These are phyloP conservation scores for Trichoderma koningiopsis DNA, from an alignment of 2,329 filamentous ascomycete species.

Conservation along the genomic window DNA sequence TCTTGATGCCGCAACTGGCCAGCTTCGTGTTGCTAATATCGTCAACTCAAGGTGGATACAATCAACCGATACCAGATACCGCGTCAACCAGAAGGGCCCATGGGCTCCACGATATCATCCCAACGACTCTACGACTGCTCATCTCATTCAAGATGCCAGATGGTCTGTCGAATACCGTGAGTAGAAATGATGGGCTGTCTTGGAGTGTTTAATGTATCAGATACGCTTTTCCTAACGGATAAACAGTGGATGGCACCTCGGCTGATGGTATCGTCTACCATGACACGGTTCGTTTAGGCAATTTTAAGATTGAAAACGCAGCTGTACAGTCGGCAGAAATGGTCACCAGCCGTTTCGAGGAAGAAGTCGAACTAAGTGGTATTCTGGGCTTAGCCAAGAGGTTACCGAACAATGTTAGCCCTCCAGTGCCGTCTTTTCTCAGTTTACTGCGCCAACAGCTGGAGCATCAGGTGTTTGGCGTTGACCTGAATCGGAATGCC, in stretches of 20 bases:
- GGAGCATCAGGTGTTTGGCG: conserved; percentile 49
- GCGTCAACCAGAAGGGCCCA: conserved; percentile 39
- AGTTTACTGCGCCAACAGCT: conserved; percentile 47
- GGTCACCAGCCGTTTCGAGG: conserved; percentile 48
- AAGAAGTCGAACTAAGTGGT: conserved; percentile 48
- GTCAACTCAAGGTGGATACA: conserved; percentile 52
- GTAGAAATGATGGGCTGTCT: conserved; percentile 30
- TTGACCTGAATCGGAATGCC: conserved; percentile 51
- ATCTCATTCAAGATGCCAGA: conserved; percentile 44
- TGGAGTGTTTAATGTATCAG: neutral
- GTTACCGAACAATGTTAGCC: conserved; percentile 48
- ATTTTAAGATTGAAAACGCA: conserved; percentile 47
- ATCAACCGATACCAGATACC: conserved; percentile 49
- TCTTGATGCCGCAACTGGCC: too few relatives aligned
- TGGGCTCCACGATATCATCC: conserved; percentile 48
- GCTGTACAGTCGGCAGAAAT: conserved; percentile 53
- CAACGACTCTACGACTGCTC: conserved; percentile 48
- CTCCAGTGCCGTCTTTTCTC: conserved; percentile 48
- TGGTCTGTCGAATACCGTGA: conserved; percentile 55
- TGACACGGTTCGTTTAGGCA: conserved; percentile 52
- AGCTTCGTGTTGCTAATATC: conserved; percentile 3
- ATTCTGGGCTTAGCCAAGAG: conserved; percentile 56
- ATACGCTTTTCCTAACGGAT: neutral
- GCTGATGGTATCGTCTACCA: conserved; percentile 53
- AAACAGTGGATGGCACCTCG: conserved; percentile 47